Evolutionary conservation across 2,329 filamentous ascomycete species (phyloP).

Genomic region (Talaromyces marneffei): DNA sequence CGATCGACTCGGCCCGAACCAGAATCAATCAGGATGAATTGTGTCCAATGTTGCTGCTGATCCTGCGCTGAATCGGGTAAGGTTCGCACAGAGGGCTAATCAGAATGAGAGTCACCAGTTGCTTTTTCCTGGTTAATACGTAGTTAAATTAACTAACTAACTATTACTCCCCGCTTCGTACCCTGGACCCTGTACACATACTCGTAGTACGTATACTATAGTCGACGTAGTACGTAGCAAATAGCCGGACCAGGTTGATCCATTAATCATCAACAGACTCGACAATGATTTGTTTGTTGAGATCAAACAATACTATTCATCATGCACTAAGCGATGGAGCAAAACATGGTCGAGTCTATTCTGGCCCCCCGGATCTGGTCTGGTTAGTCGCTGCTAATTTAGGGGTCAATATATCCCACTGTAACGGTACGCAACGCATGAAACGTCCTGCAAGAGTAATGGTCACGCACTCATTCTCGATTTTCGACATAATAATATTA

Average conservation of each 20-base stretch:
- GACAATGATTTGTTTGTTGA: neutral
- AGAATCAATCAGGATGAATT: neutral
- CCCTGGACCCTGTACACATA: neutral
- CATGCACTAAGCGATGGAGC: neutral
- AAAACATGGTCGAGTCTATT: neutral
- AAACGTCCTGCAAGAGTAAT: neutral
- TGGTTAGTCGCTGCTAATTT: neutral
- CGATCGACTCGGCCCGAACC: neutral
- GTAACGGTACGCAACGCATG: constrained; percentile 6
- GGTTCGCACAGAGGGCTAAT: no score
- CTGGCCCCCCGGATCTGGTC: neutral
- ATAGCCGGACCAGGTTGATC: no score
- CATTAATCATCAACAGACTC: no score
- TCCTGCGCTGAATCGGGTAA: neutral
- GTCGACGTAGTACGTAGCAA: no score
- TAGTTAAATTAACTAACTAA: no score
- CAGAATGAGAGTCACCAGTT: neutral
- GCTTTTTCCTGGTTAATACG: neutral
- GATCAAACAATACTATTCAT: neutral
- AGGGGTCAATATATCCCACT: neutral
- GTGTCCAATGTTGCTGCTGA: neutral
- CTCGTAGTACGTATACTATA: no score
- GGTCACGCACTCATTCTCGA: neutral
- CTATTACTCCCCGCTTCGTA: neutral
- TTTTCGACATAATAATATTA: neutral